Percentiles rank a stretch among this genome's conserved stretches.
These are phyloP conservation scores for Solanum bulbocastanum DNA, from an alignment of 257 asterid genomes.

Conservation along the genomic window DNA sequence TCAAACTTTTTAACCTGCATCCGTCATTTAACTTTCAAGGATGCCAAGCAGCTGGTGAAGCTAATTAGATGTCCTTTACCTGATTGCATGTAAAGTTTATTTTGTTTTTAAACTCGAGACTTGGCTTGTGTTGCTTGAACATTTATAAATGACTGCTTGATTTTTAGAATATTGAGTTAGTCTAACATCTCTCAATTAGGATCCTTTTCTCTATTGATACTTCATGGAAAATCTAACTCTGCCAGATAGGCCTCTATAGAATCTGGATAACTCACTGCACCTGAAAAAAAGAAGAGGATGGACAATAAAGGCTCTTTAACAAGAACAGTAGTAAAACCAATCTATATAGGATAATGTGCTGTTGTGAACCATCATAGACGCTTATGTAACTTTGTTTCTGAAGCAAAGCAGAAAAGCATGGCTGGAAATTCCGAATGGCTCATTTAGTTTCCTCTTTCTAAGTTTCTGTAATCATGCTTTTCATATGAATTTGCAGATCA, in stretches of 20 bases:
- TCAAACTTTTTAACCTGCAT: not conserved
- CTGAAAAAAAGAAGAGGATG: not conserved
- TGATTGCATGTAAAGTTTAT: not conserved
- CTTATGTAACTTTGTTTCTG: not conserved
- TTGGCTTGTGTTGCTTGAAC: not conserved
- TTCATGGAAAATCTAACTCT: not conserved
- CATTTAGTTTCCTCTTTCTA: not conserved
- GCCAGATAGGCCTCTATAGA: not conserved
- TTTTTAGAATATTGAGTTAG: not conserved
- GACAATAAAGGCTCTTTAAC: not conserved
- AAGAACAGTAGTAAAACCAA: not conserved
- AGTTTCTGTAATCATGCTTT: conserved; percentile 1
- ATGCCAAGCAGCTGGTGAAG: not conserved
- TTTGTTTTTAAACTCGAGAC: not conserved
- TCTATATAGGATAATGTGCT: not conserved
- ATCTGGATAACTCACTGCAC: not conserved
- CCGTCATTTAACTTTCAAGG: not conserved
- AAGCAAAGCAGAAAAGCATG: not conserved
- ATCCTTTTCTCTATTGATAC: not conserved
- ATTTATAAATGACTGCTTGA: not conserved
- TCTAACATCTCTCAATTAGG: not conserved
- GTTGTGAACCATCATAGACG: not conserved
- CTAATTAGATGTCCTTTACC: not conserved
- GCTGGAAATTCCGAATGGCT: not conserved
- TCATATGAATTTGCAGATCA: conserved; percentile 54